These are phyloP conservation scores for Podaxis sp. DNA, from an alignment of 768 basidiomycete species.

Conservation along the genomic window DNA sequence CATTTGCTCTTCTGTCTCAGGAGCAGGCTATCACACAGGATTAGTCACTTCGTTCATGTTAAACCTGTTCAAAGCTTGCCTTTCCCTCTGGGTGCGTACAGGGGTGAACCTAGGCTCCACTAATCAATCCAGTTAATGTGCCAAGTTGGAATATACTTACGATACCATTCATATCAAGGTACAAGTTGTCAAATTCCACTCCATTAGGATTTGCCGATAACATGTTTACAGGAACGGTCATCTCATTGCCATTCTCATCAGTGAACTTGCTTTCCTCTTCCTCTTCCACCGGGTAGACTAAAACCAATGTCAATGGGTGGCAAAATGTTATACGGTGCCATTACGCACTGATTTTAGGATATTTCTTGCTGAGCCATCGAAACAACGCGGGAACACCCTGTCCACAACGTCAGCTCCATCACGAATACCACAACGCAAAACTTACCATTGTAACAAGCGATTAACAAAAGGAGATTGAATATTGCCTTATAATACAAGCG, in stretches of 20 bases:
- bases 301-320: neutral
- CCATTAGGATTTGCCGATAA: constrained; percentile 89
- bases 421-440: neutral
- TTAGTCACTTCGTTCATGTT: neutral
- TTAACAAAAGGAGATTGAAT: neutral
- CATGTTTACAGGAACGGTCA: constrained; percentile 77
- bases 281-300: constrained; percentile 78
- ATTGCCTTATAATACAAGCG: neutral
- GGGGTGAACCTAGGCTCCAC: constrained; percentile 73
- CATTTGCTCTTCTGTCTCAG: constrained; percentile 98
- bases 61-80: constrained; percentile 33
- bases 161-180: constrained; percentile 99
- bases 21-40: constrained; percentile 62
- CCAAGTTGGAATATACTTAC: constrained; percentile 39
- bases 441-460: constrained; percentile 4
- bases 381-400: constrained; percentile 98
- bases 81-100: constrained; percentile 99
- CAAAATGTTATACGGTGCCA: neutral
- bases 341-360: constrained; percentile 87
- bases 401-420: neutral
- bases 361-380: constrained; percentile 98
- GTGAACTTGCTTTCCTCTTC: constrained; percentile 74
- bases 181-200: constrained; percentile 91
- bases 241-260: constrained; percentile 60
- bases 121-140: neutral